Conservation (phyloP, 2,329 filamentous ascomycete genomes). For the Talaromyces sp. region DNA sequence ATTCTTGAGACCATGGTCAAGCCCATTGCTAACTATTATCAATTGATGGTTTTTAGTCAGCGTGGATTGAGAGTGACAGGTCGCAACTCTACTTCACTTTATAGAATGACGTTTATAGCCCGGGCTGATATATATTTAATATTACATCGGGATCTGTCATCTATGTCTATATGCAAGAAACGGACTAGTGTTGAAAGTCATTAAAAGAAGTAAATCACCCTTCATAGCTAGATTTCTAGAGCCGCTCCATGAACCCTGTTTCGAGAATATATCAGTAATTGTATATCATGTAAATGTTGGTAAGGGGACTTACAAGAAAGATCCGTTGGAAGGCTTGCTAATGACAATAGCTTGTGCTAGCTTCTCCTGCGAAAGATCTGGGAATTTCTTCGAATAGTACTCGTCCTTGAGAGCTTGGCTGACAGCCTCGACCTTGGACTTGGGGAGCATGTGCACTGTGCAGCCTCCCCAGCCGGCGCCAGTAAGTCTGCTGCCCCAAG, state of each 20-base stretch:
- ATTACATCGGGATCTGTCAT: not conserved
- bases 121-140: not conserved
- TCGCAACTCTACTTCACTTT: not conserved
- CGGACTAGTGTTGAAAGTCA: not conserved
- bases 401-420: constrained; percentile 69
- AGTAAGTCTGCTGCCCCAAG: constrained; percentile 79
- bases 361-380: constrained; percentile 65
- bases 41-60: not conserved
- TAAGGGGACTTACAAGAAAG: constrained; percentile 32
- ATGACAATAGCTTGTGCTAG: constrained; percentile 76
- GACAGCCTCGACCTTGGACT: constrained; percentile 71
- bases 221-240: not conserved
- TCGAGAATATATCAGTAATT: not conserved
- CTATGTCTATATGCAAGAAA: not conserved
- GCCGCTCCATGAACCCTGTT: constrained; percentile 10
- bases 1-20: not conserved
- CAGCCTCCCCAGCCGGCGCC: constrained; percentile 97
- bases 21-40: not conserved
- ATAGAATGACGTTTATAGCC: not conserved
- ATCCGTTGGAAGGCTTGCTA: constrained; percentile 61
- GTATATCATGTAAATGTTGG: not conserved
- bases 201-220: not conserved
- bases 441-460: constrained; percentile 85
- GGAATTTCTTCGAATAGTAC: constrained; percentile 73
- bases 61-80: not conserved